These are phyloP conservation scores for Fraxinus americana DNA, from an alignment of 257 asterid species.

Conservation along the genomic window DNA sequence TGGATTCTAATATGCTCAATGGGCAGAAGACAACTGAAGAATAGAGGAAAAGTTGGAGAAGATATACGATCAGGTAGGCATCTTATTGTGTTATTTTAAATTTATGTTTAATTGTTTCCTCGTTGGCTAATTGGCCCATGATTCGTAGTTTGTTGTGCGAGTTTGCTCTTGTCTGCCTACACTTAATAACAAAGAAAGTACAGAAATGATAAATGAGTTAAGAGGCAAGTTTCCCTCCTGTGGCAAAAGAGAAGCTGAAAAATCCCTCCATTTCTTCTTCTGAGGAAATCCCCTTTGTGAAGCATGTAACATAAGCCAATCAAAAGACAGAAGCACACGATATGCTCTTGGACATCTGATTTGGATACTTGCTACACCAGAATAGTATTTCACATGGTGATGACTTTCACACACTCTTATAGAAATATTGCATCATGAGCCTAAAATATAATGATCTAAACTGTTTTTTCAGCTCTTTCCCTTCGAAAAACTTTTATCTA, in stretches of 20 bases:
- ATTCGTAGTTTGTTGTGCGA: background rate
- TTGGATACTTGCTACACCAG: background rate
- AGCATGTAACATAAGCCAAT: background rate
- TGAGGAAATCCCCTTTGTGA: background rate
- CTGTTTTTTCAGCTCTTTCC: background rate
- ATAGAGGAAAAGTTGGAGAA: slow-evolving; percentile 92
- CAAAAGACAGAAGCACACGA: background rate
- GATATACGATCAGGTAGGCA: slow-evolving; percentile 87
- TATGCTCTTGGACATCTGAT: background rate
- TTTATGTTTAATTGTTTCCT: background rate
- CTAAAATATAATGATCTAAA: background rate
- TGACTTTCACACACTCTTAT: background rate
- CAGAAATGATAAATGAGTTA: background rate
- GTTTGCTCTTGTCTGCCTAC: background rate
- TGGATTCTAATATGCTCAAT: slow-evolving; percentile 84
- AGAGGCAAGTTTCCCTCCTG: background rate
- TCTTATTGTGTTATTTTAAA: slow-evolving; percentile 1
- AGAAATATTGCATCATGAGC: background rate
- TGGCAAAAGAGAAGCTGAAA: background rate
- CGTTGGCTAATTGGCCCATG: background rate
- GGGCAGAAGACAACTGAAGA: slow-evolving; percentile 78
- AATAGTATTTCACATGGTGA: background rate
- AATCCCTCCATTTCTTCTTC: background rate
- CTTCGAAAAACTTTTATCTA: background rate
- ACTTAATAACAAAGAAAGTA: slow-evolving; percentile 8